A percentile compares a stretch with the other conserved stretches of the same genome.
phyloP scores from a whole-genome alignment of 495 filamentous ascomycete genomes.

The Margaritispora aquatica region DNA sequence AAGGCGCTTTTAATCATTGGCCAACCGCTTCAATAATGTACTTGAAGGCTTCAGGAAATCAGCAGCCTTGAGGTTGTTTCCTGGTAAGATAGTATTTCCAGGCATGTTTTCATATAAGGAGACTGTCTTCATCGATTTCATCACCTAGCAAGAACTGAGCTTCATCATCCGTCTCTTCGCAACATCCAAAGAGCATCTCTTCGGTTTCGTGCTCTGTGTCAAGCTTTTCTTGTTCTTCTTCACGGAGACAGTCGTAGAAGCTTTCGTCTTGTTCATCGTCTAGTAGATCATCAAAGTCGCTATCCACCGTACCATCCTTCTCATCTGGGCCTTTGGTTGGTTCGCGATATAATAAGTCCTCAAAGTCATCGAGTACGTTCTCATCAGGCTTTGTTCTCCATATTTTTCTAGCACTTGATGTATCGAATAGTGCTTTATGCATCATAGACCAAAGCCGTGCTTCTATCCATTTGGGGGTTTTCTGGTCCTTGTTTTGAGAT shows the following conservation, averaged over 20 bases:
- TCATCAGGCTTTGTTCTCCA: not conserved
- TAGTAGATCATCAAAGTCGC: not conserved
- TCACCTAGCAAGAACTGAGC: not conserved
- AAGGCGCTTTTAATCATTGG: no score
- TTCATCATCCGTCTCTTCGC: not conserved
- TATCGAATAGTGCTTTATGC: constrained; percentile 16
- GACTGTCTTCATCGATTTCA: not conserved
- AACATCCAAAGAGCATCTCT: constrained; percentile 15
- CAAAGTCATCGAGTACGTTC: not conserved
- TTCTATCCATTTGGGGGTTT: not conserved
- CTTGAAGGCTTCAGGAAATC: no score
- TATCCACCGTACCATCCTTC: no score
- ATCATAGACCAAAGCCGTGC: constrained; percentile 18
- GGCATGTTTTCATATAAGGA: no score
- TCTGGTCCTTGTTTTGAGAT: not conserved
- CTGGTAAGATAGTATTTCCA: no score
- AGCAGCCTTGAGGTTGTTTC: no score
- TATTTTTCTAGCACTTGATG: not conserved
- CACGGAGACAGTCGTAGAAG: constrained; percentile 11
- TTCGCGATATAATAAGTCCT: no score
- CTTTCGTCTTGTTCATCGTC: constrained; percentile 6
- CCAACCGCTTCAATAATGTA: no score
- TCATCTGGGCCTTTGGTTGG: no score
- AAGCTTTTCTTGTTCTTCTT: constrained; percentile 14
- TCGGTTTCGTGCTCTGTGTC: constrained; percentile 11